These are phyloP conservation scores for Vitis rotundifolia DNA, from an alignment of 164 flowering plant genomes.

Conservation along the genomic window DNA sequence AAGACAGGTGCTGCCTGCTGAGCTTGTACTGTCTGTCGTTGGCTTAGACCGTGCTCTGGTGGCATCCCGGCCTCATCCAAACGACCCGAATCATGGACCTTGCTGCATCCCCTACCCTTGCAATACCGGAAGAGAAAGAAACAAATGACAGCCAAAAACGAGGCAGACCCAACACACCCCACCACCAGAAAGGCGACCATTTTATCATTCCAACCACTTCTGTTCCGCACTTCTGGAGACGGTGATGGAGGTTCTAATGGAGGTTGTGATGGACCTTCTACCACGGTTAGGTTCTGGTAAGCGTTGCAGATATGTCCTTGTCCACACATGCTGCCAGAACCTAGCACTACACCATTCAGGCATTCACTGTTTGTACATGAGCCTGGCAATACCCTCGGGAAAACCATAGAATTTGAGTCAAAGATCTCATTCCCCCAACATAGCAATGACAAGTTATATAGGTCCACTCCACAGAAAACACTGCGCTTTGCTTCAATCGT, in stretches of 20 bases:
- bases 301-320: constrained; percentile 37
- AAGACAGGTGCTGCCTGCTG: constrained; percentile 11
- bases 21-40: background rate
- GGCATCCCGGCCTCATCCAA: constrained; percentile 34
- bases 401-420: constrained; percentile 28
- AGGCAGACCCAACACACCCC: constrained; percentile 51
- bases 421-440: constrained; percentile 67
- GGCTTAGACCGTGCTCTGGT: background rate
- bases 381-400: constrained; percentile 55
- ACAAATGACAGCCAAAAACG: constrained; percentile 21
- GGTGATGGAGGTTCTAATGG: constrained; percentile 8
- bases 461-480: constrained; percentile 63
- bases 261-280: constrained; percentile 4
- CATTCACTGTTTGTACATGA: constrained; percentile 41
- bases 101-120: constrained; percentile 33
- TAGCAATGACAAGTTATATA: constrained; percentile 36
- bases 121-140: constrained; percentile 36
- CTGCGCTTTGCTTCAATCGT: constrained; percentile 45
- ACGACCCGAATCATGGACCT: constrained; percentile 76
- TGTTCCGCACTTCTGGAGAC: background rate
- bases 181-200: constrained; percentile 58
- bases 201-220: constrained; percentile 21
- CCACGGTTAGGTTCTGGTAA: constrained; percentile 15
- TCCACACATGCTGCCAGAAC: constrained; percentile 31
- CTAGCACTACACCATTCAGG: constrained; percentile 26